These are phyloP conservation scores for Magnolia officinalis DNA, from an alignment of 164 flowering plant species.

Conservation along the genomic window DNA sequence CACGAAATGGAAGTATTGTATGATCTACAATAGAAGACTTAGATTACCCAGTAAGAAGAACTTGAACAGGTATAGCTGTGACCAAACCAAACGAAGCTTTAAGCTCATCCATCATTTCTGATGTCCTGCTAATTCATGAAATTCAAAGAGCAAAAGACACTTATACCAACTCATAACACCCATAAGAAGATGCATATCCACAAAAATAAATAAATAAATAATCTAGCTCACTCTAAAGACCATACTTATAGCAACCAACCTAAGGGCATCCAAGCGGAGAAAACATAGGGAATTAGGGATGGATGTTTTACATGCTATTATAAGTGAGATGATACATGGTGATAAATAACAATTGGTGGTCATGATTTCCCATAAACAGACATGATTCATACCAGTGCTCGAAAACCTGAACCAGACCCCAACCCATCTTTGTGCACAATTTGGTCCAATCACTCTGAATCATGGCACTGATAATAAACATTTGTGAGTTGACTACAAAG, in stretches of 20 bases:
- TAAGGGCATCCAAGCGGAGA: neutral
- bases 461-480: too few species aligned
- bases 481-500: too few species aligned
- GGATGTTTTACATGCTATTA: neutral
- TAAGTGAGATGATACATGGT: neutral
- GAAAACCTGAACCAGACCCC: too few species aligned
- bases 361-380: too few species aligned
- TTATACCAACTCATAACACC: neutral
- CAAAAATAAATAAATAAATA: neutral
- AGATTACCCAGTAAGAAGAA: conserved; percentile 67
- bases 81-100: conserved; percentile 38
- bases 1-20: neutral
- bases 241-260: neutral
- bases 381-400: too few species aligned
- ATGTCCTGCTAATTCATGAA: conserved; percentile 43
- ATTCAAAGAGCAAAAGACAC: neutral
- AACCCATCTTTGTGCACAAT: too few species aligned
- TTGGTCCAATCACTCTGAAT: too few species aligned
- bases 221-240: neutral
- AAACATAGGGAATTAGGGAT: neutral
- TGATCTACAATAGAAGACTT: neutral
- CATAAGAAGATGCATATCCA: neutral
- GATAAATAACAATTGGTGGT: neutral
- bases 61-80: conserved; percentile 59
- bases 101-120: conserved; percentile 55